These are phyloP conservation scores for Phytophthora multivora DNA, from an alignment of 352 stramenopile genomes.

Conservation along the genomic window DNA sequence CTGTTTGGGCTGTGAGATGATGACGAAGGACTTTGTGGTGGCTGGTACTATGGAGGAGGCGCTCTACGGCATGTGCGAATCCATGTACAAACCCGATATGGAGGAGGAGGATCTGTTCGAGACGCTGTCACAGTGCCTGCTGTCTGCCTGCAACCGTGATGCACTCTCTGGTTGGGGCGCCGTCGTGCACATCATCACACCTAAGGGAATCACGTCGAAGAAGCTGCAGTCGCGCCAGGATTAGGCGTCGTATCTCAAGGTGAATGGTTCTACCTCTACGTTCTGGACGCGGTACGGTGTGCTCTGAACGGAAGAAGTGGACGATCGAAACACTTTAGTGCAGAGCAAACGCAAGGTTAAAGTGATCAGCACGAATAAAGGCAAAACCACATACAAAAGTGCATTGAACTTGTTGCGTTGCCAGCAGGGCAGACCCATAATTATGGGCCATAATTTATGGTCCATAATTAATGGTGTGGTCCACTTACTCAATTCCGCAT, in stretches of 20 bases:
- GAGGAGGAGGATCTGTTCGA: conserved; percentile 97
- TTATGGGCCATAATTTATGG: not conserved
- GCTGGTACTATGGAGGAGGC: conserved; percentile 97
- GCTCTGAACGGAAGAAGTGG: not conserved
- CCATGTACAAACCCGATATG: conserved; percentile 97
- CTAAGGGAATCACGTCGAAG: conserved; percentile 83
- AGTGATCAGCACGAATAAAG: conserved; percentile 15
- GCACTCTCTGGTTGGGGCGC: conserved; percentile 97
- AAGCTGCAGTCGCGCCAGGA: conserved; percentile 85
- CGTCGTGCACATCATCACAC: conserved; percentile 98
- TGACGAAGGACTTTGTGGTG: conserved; percentile 98
- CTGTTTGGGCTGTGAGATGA: conserved; percentile 96
- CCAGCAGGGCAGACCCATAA: too few relatives aligned
- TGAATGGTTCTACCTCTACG: conserved; percentile 2
- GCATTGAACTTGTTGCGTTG: not conserved
- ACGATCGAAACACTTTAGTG: not conserved
- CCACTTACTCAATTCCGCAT: conserved; percentile 1
- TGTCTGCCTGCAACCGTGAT: conserved; percentile 98
- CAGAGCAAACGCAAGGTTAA: conserved; percentile 3
- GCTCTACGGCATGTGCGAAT: conserved; percentile 99
- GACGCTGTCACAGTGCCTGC: conserved; percentile 97
- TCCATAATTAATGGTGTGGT: too few relatives aligned
- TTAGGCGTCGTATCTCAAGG: conserved; percentile 35
- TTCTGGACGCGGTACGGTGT: conserved; percentile 8
- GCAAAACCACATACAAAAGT: not conserved